phyloP scores from a whole-genome alignment of 345 rosid species.

The Ceriops tagal region DNA sequence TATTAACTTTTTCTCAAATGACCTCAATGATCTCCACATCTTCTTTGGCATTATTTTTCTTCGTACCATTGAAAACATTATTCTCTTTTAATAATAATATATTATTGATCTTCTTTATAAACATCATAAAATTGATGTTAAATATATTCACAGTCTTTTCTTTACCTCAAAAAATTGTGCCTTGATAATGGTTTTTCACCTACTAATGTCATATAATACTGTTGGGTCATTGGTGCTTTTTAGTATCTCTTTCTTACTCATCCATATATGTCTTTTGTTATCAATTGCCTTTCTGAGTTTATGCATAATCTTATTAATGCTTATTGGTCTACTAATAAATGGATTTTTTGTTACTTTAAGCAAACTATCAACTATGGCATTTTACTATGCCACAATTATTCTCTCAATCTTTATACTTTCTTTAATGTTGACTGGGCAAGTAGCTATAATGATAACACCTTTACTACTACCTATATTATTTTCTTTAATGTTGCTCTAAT shows the following conservation, averaged over 20 bases:
- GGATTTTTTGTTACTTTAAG: not conserved
- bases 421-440: fast-evolving
- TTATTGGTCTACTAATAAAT: not conserved
- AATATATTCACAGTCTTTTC: not conserved
- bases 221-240: not conserved
- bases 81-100: not conserved
- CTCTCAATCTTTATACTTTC: not conserved
- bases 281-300: not conserved
- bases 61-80: not conserved
- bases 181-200: not conserved
- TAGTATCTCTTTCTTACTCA: not conserved
- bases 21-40: not conserved
- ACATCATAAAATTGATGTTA: not conserved
- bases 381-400: not conserved
- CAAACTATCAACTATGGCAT: not conserved
- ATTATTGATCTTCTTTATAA: not conserved
- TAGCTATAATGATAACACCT: not conserved
- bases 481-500: not conserved
- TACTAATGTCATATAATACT: not conserved
- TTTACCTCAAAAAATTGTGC: not conserved
- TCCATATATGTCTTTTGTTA: not conserved
- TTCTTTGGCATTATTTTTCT: not conserved
- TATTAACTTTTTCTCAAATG: not conserved
- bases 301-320: not conserved
- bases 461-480: not conserved